Evolutionary conservation across 2,329 filamentous ascomycete genomes (phyloP).

Genomic region (Sphaceloma murrayae): DNA sequence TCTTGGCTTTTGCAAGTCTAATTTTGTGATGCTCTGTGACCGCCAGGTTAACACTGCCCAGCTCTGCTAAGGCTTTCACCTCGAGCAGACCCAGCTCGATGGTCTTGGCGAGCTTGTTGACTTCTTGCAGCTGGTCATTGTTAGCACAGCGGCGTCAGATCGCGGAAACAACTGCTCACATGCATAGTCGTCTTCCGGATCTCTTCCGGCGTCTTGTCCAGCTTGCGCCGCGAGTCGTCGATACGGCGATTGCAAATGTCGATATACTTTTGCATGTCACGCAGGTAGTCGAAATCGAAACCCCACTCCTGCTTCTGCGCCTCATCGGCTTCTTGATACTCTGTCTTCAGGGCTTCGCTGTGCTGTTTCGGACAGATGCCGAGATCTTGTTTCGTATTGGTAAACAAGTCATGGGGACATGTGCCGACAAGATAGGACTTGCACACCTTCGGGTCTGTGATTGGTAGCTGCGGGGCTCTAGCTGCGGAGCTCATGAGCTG

Average conservation of each 20-base stretch:
- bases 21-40: slow-evolving; percentile 84
- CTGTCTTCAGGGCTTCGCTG: slow-evolving; percentile 74
- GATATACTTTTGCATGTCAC: slow-evolving; percentile 92
- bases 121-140: slow-evolving; percentile 57
- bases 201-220: slow-evolving; percentile 97
- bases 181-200: slow-evolving; percentile 89
- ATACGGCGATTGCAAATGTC: slow-evolving; percentile 94
- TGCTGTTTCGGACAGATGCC: slow-evolving; percentile 83
- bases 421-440: slow-evolving; percentile 87
- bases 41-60: slow-evolving; percentile 68
- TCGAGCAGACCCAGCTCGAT: slow-evolving; percentile 78
- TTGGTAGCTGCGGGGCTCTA: slow-evolving; percentile 69
- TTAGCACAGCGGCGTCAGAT: not conserved
- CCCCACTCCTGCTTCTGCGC: slow-evolving; percentile 67
- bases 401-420: slow-evolving; percentile 97
- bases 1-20: slow-evolving; percentile 67
- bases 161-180: slow-evolving; percentile 33
- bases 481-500: slow-evolving; percentile 67
- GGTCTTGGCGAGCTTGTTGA: slow-evolving; percentile 67
- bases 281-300: slow-evolving; percentile 94
- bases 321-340: slow-evolving; percentile 68
- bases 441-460: slow-evolving; percentile 89
- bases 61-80: slow-evolving; percentile 73
- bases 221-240: slow-evolving; percentile 73
- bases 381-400: slow-evolving; percentile 97